phyloP scores from a whole-genome alignment of 2,329 filamentous ascomycete species.

The Tolypocladium guangdongense region DNA sequence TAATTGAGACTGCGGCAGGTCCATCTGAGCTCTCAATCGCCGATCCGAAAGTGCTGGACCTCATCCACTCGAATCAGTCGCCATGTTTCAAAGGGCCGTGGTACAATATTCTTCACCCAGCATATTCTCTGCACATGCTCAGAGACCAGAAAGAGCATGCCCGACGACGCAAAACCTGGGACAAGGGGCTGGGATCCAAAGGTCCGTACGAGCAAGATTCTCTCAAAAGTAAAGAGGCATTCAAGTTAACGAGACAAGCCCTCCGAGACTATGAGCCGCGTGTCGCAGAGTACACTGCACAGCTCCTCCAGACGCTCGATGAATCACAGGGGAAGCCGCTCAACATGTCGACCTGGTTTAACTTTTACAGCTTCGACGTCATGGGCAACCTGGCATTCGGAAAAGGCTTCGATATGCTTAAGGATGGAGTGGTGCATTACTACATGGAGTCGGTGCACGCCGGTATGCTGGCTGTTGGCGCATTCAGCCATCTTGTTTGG shows the following conservation, averaged over 20 bases:
- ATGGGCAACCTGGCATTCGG: slow-evolving; percentile 31
- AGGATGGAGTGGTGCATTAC: slow-evolving; percentile 13
- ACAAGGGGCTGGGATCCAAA: slow-evolving; percentile 18
- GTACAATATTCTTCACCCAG: slow-evolving; percentile 20
- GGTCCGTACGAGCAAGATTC: slow-evolving; percentile 4
- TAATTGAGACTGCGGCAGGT: slow-evolving; percentile 8
- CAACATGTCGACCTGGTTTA: slow-evolving; percentile 20
- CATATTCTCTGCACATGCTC: slow-evolving; percentile 17
- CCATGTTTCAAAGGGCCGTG: slow-evolving; percentile 20
- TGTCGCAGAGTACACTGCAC: slow-evolving; percentile 12
- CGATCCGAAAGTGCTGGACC: slow-evolving; percentile 14
- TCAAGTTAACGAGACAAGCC: slow-evolving; percentile 1
- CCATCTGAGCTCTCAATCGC: slow-evolving; percentile 21
- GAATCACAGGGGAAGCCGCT: slow-evolving; percentile 10
- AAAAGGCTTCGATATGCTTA: slow-evolving; percentile 23
- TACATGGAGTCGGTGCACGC: slow-evolving; percentile 14
- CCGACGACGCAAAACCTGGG: slow-evolving; percentile 21
- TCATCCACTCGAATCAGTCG: slow-evolving; percentile 16
- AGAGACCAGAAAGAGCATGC: slow-evolving; percentile 19
- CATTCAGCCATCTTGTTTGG: slow-evolving; percentile 13
- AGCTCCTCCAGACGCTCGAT: slow-evolving; percentile 13
- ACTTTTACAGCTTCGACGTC: slow-evolving; percentile 26
- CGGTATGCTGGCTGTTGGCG: slow-evolving; percentile 11
- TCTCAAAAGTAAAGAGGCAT: too few relatives aligned
- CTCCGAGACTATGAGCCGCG: slow-evolving; percentile 17